These are phyloP conservation scores for Populus hybrid DNA, from an alignment of 441 rosid genomes.

Conservation along the genomic window DNA sequence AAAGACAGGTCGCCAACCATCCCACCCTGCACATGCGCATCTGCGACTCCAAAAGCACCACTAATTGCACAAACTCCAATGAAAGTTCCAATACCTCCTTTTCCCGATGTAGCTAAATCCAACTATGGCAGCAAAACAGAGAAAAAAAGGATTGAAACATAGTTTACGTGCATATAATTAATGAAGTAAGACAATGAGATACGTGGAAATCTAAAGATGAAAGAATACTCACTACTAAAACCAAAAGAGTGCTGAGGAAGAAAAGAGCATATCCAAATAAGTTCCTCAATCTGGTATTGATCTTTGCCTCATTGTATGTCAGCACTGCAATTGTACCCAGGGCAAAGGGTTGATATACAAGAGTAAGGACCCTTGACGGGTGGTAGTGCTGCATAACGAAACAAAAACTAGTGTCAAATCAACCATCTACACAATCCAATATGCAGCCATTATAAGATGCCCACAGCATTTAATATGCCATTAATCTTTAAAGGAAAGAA, in stretches of 20 bases:
- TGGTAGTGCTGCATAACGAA: conserved; percentile 55
- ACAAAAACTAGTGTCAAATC: conserved; percentile 11
- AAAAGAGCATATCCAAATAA: conserved; percentile 52
- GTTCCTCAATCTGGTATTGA: conserved; percentile 55
- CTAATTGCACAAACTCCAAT: conserved; percentile 51
- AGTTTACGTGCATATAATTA: neutral
- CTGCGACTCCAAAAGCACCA: conserved; percentile 62
- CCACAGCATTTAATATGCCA: neutral
- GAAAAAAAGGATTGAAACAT: neutral
- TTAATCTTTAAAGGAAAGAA: neutral
- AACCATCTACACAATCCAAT: neutral
- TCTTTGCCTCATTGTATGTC: conserved; percentile 50
- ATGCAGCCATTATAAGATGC: neutral
- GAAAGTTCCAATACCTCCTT: conserved; percentile 57
- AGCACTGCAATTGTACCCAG: conserved; percentile 50
- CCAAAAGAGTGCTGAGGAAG: conserved; percentile 45
- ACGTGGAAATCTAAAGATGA: neutral
- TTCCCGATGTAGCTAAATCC: conserved; percentile 69
- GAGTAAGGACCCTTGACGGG: conserved; percentile 67
- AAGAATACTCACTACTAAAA: conserved; percentile 51
- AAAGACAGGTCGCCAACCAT: conserved; percentile 73
- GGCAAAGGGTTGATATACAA: conserved; percentile 79
- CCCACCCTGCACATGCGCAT: conserved; percentile 78
- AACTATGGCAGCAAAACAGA: conserved; percentile 29
- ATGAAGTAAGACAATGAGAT: neutral